Evolutionary conservation across 139 green algal genomes (phyloP).

Genomic region (Tetradesmus obliquus): DNA sequence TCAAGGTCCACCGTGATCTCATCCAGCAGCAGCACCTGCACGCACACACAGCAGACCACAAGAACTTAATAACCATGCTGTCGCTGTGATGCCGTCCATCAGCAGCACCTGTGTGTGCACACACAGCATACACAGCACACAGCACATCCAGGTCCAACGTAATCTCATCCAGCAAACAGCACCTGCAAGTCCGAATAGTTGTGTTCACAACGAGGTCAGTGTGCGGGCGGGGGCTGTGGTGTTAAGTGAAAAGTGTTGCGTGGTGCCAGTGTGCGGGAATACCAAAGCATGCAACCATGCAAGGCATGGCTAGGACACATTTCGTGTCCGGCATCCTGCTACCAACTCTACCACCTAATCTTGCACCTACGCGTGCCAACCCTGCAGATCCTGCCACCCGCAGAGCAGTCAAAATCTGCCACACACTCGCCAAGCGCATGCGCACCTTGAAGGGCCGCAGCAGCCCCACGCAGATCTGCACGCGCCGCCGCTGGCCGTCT

Average conservation of each 20-base stretch:
- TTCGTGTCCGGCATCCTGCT: too few species aligned
- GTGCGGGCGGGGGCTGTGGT: too few species aligned
- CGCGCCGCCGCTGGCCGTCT: conserved; percentile 91
- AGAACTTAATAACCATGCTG: neutral
- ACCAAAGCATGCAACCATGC: too few species aligned
- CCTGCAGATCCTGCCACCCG: too few species aligned
- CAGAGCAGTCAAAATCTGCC: too few species aligned
- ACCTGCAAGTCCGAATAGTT: conserved; percentile 48
- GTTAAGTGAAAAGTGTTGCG: too few species aligned
- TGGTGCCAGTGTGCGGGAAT: too few species aligned
- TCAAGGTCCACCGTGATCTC: conserved; percentile 99
- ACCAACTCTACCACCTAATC: too few species aligned
- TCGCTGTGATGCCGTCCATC: conserved; percentile 98
- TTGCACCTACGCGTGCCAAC: too few species aligned
- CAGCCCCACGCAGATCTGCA: conserved; percentile 94
- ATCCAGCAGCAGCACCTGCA: conserved; percentile 92
- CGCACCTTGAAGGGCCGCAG: conserved; percentile 88
- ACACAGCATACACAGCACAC: conserved; percentile 33
- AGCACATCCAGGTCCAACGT: conserved; percentile 99
- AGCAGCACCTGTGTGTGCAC: conserved; percentile 77
- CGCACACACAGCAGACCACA: neutral
- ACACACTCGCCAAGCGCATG: too few species aligned
- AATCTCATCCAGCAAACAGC: conserved; percentile 98
- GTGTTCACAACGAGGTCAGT: too few species aligned
- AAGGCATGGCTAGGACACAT: too few species aligned